Evolutionary conservation across 2,329 filamentous ascomycete species (phyloP).

Genomic region (Alternaria metachromatica): DNA sequence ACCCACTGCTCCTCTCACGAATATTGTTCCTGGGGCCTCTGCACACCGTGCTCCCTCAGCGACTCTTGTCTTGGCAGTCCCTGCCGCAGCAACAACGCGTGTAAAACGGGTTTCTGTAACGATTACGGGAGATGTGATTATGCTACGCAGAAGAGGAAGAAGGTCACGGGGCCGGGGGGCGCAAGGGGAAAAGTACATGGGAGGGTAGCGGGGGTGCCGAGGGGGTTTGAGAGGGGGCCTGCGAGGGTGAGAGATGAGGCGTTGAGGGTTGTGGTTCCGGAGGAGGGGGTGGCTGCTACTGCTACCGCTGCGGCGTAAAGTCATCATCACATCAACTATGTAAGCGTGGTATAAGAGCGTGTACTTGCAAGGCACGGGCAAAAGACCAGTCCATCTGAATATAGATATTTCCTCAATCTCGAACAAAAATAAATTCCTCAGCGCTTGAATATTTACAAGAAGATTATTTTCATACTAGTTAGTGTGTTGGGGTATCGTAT

Average conservation of each 20-base stretch:
- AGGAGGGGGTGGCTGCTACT: conserved; percentile 21
- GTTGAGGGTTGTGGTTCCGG: conserved; percentile 35
- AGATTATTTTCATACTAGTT: not conserved
- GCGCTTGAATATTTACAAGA: not conserved
- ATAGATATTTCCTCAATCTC: not conserved
- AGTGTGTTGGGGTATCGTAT: conserved; percentile 1
- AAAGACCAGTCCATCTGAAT: not conserved
- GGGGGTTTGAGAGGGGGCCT: conserved; percentile 32
- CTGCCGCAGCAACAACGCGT: conserved; percentile 37
- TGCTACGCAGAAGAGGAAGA: conserved; percentile 20
- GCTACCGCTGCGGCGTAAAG: not conserved
- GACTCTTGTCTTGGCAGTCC: conserved; percentile 33
- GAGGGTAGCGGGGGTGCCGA: conserved; percentile 28
- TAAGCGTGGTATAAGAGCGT: not conserved
- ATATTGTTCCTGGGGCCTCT: conserved; percentile 40
- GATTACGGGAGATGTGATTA: conserved; percentile 39
- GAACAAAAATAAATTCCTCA: not conserved
- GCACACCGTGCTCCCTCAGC: conserved; percentile 22
- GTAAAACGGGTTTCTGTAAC: conserved; percentile 45
- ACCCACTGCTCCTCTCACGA: conserved; percentile 33
- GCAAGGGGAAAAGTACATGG: conserved; percentile 21
- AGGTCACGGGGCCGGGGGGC: conserved; percentile 27
- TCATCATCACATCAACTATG: not conserved
- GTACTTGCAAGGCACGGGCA: not conserved
- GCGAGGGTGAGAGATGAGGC: conserved; percentile 41